These are phyloP conservation scores for Astrephomene gubernaculifera DNA, from an alignment of 139 green algal species.

Conservation along the genomic window DNA sequence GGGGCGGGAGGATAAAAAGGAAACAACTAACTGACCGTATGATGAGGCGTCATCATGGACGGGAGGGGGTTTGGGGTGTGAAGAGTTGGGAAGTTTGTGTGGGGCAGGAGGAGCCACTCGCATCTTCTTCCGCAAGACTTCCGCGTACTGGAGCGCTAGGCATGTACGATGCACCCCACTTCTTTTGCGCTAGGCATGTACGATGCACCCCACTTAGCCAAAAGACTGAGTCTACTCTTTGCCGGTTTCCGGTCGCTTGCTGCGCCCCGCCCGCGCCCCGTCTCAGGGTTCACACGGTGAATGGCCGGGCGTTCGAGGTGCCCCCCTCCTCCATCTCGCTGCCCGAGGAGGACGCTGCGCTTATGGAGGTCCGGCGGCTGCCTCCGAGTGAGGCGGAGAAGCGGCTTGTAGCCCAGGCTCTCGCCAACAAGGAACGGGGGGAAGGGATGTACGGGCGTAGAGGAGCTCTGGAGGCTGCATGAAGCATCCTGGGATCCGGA, in stretches of 20 bases:
- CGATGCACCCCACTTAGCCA: background rate
- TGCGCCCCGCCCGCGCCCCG: background rate
- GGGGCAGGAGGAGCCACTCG: background rate
- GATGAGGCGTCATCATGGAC: no score
- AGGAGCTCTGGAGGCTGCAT: no score
- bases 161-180: background rate
- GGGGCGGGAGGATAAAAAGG: no score
- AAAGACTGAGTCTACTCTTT: background rate
- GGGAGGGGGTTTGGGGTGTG: background rate
- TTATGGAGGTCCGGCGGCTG: constrained; percentile 4
- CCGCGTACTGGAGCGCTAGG: background rate
- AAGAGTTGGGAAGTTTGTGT: background rate
- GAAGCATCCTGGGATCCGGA: no score
- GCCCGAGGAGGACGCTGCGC: background rate
- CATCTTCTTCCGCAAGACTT: background rate
- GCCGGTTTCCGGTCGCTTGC: no score
- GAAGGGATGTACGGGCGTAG: no score
- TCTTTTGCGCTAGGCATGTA: background rate
- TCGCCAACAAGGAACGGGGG: no score
- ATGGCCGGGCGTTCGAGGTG: background rate
- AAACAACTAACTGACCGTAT: no score
- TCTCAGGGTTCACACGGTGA: background rate
- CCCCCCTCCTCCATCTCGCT: background rate
- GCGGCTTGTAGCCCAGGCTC: no score
- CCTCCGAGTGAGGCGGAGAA: background rate